Evolutionary conservation across 345 rosid species (phyloP).

Genomic region (Euphorbia pulcherrima): DNA sequence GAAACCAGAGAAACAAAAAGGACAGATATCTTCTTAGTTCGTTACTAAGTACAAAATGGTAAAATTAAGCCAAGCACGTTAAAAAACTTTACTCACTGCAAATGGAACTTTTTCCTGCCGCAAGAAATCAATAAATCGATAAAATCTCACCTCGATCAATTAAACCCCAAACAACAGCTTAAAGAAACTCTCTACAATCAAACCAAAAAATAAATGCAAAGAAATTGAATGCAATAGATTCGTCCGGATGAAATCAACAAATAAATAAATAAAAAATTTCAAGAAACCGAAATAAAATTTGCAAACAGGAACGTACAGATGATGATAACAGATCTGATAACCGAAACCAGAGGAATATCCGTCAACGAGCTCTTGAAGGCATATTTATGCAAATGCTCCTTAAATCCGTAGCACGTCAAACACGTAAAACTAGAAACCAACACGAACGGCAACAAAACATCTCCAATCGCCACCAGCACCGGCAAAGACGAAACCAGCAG

Average conservation of each 20-base stretch:
- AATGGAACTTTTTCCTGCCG: not conserved
- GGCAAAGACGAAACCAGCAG: conserved; percentile 75
- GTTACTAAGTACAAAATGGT: not conserved
- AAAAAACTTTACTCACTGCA: not conserved
- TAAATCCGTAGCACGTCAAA: conserved; percentile 57
- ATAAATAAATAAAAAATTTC: not conserved
- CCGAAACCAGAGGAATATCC: conserved; percentile 80
- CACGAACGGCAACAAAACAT: conserved; percentile 56
- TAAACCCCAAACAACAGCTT: not conserved
- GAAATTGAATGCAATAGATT: not conserved
- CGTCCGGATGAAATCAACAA: not conserved
- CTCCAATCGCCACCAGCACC: conserved; percentile 70
- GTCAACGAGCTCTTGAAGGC: conserved; percentile 70
- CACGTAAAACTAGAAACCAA: conserved; percentile 77
- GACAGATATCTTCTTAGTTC: not conserved
- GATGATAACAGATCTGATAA: conserved; percentile 73
- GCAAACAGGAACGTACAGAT: conserved; percentile 43
- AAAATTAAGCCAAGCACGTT: not conserved
- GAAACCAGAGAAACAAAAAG: not conserved
- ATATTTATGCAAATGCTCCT: conserved; percentile 56
- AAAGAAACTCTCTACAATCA: not conserved
- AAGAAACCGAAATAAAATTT: not conserved
- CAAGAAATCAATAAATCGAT: not conserved
- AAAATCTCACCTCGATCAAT: not conserved
- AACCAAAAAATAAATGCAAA: not conserved